Percentiles rank a stretch among this genome's conserved stretches.
Conservation (phyloP, 23 red algal genomes). For the Gracilaria vermiculophylla region DNA sequence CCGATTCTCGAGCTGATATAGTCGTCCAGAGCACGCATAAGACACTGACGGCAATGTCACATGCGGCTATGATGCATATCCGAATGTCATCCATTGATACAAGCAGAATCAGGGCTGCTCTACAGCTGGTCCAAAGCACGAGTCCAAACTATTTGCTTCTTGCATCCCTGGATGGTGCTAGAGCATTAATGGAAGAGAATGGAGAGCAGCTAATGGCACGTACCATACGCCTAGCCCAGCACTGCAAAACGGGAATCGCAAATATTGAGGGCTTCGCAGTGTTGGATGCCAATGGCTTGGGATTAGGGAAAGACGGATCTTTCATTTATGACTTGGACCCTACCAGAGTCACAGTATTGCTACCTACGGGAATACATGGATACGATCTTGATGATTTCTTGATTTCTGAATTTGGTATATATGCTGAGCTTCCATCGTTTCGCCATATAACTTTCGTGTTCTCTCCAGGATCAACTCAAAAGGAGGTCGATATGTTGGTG, state of each 20-base stretch:
- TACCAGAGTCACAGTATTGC: conserved; percentile 68
- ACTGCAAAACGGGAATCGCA: conserved; percentile 21
- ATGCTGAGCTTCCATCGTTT: conserved; percentile 84
- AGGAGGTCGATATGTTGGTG: conserved; percentile 76
- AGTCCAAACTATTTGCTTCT: conserved; percentile 83
- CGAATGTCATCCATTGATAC: conserved; percentile 30
- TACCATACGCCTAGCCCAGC: conserved; percentile 28
- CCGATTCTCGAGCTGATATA: conserved; percentile 68
- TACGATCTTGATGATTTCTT: conserved; percentile 83
- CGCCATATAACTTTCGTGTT: conserved; percentile 69
- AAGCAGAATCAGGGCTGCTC: conserved; percentile 23
- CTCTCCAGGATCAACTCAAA: conserved; percentile 61
- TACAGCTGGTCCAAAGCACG: conserved; percentile 77
- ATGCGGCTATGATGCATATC: conserved; percentile 93
- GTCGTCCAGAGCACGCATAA: conserved; percentile 94
- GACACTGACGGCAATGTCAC: conserved; percentile 77
- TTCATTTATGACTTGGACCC: conserved; percentile 62
- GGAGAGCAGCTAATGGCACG: conserved; percentile 39
- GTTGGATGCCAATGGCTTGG: not conserved
- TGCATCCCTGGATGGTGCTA: conserved; percentile 84
- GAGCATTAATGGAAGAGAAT: conserved; percentile 39
- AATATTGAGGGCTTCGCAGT: conserved; percentile 45
- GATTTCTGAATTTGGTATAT: conserved; percentile 86
- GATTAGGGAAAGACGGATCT: not conserved
- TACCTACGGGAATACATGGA: conserved; percentile 49